A percentile compares a stretch with the other conserved stretches of the same genome.
Evolutionary conservation across 2,329 filamentous ascomycete genomes (phyloP).

Genomic region (Phyllosticta ampelicida): DNA sequence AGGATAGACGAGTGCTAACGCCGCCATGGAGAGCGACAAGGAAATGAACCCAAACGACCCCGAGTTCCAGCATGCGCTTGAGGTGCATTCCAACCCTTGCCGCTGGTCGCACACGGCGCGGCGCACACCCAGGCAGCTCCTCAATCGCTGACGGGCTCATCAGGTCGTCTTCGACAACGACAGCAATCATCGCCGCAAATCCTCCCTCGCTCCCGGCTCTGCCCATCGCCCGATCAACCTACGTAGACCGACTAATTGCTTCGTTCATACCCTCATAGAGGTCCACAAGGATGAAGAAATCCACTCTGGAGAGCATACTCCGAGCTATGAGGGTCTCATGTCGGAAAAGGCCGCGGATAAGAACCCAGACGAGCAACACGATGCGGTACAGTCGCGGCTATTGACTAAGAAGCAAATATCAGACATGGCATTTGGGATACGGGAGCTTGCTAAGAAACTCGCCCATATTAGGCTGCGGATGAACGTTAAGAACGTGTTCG

Average conservation of each 20-base stretch:
- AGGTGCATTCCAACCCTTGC: conserved; percentile 20
- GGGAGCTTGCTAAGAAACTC: conserved; percentile 77
- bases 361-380: conserved; percentile 22
- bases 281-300: conserved; percentile 26
- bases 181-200: conserved; percentile 45
- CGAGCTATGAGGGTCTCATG: conserved; percentile 23
- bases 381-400: conserved; percentile 54
- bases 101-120: neutral
- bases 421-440: conserved; percentile 94
- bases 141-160: conserved; percentile 6
- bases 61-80: conserved; percentile 30
- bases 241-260: conserved; percentile 43
- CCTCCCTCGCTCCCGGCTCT: conserved; percentile 42
- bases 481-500: conserved; percentile 70
- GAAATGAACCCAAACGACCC: conserved; percentile 23
- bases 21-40: conserved; percentile 23
- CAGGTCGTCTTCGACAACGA: conserved; percentile 49
- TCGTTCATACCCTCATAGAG: conserved; percentile 50
- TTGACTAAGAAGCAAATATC: conserved; percentile 90
- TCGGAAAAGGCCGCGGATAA: conserved; percentile 34
- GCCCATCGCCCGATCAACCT: conserved; percentile 27
- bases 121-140: neutral
- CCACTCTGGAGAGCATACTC: conserved; percentile 13
- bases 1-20: conserved; percentile 20
- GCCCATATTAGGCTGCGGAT: conserved; percentile 75